A percentile compares a stretch with the other conserved stretches of the same genome.
Conservation (phyloP, 305 asterid species). For the Lippia alba region DNA sequence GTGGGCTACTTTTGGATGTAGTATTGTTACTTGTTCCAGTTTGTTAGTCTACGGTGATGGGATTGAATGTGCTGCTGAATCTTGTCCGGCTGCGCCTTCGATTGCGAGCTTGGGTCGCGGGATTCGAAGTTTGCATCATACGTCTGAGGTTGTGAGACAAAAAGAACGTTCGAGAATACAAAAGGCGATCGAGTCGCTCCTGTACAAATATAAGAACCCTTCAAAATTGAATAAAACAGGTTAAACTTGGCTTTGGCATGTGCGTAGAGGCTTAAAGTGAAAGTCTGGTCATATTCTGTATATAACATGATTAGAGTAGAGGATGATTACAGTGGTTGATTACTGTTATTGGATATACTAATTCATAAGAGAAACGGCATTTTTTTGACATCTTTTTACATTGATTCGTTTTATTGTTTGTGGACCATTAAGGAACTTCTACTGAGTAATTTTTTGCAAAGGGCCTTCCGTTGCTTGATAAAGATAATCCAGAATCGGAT, state of each 20-base stretch:
- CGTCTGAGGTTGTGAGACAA: conserved; percentile 59
- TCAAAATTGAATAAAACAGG: conserved; percentile 39
- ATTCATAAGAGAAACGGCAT: conserved; percentile 11
- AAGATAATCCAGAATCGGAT: too few relatives aligned
- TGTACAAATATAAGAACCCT: conserved; percentile 60
- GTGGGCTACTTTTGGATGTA: conserved; percentile 85
- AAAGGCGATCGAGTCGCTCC: conserved; percentile 64
- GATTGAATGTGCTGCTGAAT: conserved; percentile 90
- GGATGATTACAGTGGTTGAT: not conserved
- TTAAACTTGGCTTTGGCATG: not conserved
- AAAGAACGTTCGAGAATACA: conserved; percentile 73
- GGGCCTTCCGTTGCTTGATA: too few relatives aligned
- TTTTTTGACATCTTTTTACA: not conserved
- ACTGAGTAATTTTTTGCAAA: too few relatives aligned
- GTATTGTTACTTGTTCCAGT: conserved; percentile 77
- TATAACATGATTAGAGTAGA: conserved; percentile 21
- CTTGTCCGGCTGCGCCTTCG: conserved; percentile 80
- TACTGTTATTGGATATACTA: not conserved
- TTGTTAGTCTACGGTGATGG: conserved; percentile 84
- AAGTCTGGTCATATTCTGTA: conserved; percentile 25
- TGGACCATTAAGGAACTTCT: too few relatives aligned
- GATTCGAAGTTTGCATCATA: conserved; percentile 68
- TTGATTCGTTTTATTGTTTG: too few relatives aligned
- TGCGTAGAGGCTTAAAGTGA: conserved; percentile 5
- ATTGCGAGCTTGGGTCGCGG: conserved; percentile 97